Evolutionary conservation across 371 early-diverging fungal genomes (phyloP).

Genomic region (Apophysomyces trapeziformis): DNA sequence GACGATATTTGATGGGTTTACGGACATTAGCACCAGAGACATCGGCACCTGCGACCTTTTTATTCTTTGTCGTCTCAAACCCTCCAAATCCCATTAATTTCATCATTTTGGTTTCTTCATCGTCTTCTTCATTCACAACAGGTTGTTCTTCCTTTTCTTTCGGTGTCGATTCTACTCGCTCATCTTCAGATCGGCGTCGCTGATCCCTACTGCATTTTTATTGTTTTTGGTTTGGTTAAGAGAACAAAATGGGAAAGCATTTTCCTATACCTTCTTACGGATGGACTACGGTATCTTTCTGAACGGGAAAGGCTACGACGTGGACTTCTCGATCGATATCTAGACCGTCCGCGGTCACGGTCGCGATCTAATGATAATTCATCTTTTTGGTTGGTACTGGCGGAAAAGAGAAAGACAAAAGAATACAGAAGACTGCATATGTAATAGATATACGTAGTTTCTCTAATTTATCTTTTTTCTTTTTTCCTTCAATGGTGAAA

Average conservation of each 20-base stretch:
- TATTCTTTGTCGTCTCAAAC: constrained; percentile 88
- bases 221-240: background rate
- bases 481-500: background rate
- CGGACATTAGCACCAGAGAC: constrained; percentile 72
- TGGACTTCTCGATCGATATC: constrained; percentile 13
- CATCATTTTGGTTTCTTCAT: constrained; percentile 57
- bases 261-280: constrained; percentile 1
- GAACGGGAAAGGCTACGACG: background rate
- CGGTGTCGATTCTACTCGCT: constrained; percentile 1
- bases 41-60: constrained; percentile 71
- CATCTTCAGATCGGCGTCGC: constrained; percentile 16
- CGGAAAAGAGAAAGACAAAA: no score
- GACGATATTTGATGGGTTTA: constrained; percentile 84
- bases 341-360: constrained; percentile 11
- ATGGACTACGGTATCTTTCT: constrained; percentile 16
- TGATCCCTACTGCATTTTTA: background rate
- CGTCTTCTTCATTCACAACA: constrained; percentile 43
- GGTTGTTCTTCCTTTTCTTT: constrained; percentile 13
- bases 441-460: background rate
- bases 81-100: constrained; percentile 86
- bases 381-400: background rate
- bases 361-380: constrained; percentile 11
- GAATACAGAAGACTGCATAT: background rate
- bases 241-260: no score
- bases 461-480: background rate